Evolutionary conservation across 192 early-diverging fungal genomes (phyloP).

Genomic region (Linnemannia exigua): DNA sequence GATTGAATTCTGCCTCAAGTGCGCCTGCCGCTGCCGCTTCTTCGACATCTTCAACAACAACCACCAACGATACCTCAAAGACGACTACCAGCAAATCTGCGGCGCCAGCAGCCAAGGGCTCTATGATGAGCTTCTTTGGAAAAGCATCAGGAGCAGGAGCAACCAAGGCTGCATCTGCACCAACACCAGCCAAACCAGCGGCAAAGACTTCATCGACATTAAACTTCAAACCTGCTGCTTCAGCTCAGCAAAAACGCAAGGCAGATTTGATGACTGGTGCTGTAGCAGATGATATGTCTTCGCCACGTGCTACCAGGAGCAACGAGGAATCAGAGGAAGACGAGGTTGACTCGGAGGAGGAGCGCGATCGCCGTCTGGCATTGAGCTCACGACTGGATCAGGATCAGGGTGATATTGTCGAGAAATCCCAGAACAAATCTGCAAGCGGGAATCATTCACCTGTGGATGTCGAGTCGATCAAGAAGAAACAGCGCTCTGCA

Average conservation of each 20-base stretch:
- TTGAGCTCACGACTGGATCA: constrained; percentile 43
- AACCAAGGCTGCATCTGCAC: background rate
- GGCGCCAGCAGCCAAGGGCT: constrained; percentile 16
- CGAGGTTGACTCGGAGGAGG: constrained; percentile 51
- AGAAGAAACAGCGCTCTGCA: constrained; percentile 41
- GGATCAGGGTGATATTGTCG: constrained; percentile 25
- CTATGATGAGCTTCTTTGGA: constrained; percentile 47
- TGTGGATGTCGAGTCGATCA: constrained; percentile 28
- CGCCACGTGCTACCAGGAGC: background rate
- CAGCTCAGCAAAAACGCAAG: constrained; percentile 36
- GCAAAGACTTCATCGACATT: background rate
- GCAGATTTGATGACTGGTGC: constrained; percentile 22
- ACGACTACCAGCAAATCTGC: constrained; percentile 5
- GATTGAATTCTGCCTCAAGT: background rate
- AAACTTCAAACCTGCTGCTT: constrained; percentile 13
- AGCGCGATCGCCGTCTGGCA: constrained; percentile 44
- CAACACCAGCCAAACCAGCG: background rate
- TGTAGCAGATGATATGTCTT: background rate
- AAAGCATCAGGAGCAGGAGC: constrained; percentile 26
- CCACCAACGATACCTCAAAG: constrained; percentile 16
- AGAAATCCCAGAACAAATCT: background rate
- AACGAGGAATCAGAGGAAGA: constrained; percentile 19
- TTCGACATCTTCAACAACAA: background rate
- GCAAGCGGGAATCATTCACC: background rate
- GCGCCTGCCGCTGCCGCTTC: background rate